Evolutionary conservation across 441 rosid species (phyloP), one percentile per base, ranked within the genome.

Genomic region (Syzygium malaccense): DNA sequence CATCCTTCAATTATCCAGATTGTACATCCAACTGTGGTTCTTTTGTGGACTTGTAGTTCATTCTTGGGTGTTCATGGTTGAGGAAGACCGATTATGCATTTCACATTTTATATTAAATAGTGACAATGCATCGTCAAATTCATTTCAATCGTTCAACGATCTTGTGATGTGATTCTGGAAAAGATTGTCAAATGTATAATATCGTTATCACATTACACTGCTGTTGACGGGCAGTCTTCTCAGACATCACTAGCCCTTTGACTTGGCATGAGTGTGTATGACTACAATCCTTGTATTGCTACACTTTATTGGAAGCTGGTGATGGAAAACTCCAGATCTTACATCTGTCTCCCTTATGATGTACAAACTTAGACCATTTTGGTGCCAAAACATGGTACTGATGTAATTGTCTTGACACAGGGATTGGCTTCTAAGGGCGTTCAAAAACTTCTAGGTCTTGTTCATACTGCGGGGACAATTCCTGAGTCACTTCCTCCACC

Each of bases 391-490:
- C 8, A n/a, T 56, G 49, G 64, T 87, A 56, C 57, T 45, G 30
- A 56, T 90, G 89, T 85, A 15, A 78, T 60, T 54, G 85, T 88
- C 85, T 85, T 85, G n/a, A 88, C 88, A 64, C 91, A 94, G 98
- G 94, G 92, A 71, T 88, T 96, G 86, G 91, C 93, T 90, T 93
- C 92, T 91, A 89, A 60, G 7, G 98, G 97, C 12, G 79, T 95
- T 88, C 95, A 84, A 90, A 91, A 91, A 86, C 94, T 95, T 91
- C 88, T 95, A 19, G 96, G 96, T 88, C 92, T 95, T 25, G 92
- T 94, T 55, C 94, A 93, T 89, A 95, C 97, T 87, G 62, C 86
- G 85, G 98, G 98, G 86, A 94, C 98, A 56, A 92, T 94, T 92
- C 71, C 88, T 20, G 91, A 92, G 91, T 94, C 94, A 55, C 92